Base-by-base conservation (phyloP, 768 basidiomycete species). In the Pleurotus citrinopileatus region DNA sequence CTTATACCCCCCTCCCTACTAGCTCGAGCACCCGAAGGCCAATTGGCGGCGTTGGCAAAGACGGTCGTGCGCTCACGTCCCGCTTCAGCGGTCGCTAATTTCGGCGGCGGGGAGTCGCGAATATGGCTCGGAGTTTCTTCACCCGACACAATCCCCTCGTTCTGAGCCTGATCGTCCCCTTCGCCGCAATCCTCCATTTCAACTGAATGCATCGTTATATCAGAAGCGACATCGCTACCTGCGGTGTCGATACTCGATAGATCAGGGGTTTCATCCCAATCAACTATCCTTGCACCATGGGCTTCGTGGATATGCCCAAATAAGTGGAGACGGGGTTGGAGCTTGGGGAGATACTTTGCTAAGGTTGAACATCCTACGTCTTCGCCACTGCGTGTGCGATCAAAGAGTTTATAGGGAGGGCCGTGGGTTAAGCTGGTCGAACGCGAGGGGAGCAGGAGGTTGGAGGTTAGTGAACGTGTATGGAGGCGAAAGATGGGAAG, bases 221-320 rank as follows among this genome's bases (percentile, higher is more conserved):
- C 42, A 19, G 52, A 53, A 5, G 37, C 15, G 6, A 43, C 38
- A 17, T 42, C 42, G n/a, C 38, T n/a, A 17, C 42, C 52, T 13
- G 52, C 25, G 45, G 44, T 29, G 34, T 53, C 29, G 47, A 44
- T 20, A 34, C 25, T 43, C 37, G 42, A 52, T 52, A 29, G 51
- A 10, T 25, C 29, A 38, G 17, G 37, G 6, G 37, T 51, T 2
- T 8, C 26, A 32, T 65, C 60, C 76, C 77, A 78, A 3, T 58
- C 54, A 38, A 75, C 73, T 15, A 76, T 67, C 36, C 68, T 59
- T 0, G 73, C 74, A 8, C 85, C 84, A 19, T 74, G 75, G 0
- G 73, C 80, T 63, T 86, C 87, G 60, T 89, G 86, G 50, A 89
- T 87, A 54, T 88, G 87, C 1, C 87, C 87, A 59, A 80, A 86